Conservation (phyloP, 257 asterid species). For the Nicotiana sylvestris region DNA sequence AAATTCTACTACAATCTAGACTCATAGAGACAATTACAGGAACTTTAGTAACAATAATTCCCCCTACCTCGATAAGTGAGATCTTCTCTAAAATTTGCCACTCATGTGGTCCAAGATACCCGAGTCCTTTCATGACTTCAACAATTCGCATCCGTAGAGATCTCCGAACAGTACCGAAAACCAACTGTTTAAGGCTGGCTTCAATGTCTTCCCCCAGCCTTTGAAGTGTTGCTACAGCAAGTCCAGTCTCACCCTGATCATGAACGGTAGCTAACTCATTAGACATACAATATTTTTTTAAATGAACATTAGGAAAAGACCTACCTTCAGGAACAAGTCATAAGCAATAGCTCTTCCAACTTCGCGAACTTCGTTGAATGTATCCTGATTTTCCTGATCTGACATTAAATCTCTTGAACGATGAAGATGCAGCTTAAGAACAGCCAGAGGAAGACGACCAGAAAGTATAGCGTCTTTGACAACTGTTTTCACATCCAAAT, state of each 20-base stretch:
- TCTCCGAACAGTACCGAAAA: slow-evolving; percentile 89
- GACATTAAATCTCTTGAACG: slow-evolving; percentile 48
- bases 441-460: slow-evolving; percentile 97
- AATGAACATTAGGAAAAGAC: slow-evolving; percentile 23
- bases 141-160: slow-evolving; percentile 72
- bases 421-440: slow-evolving; percentile 87
- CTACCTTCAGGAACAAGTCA: slow-evolving; percentile 87
- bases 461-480: slow-evolving; percentile 89
- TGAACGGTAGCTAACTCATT: slow-evolving; percentile 22
- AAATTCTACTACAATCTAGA: slow-evolving; percentile 25
- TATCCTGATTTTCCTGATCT: slow-evolving; percentile 60
- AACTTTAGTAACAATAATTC: slow-evolving; percentile 18
- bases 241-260: slow-evolving; percentile 81
- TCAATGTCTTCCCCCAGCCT: slow-evolving; percentile 97
- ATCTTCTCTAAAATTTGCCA: slow-evolving; percentile 69
- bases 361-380: slow-evolving; percentile 76
- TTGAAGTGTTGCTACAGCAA: slow-evolving; percentile 84
- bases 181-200: slow-evolving; percentile 63
- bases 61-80: slow-evolving; percentile 81
- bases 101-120: slow-evolving; percentile 73
- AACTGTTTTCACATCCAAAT: slow-evolving; percentile 71
- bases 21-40: slow-evolving; percentile 19
- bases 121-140: slow-evolving; percentile 67
- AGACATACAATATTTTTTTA: slow-evolving; percentile 14
- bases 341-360: slow-evolving; percentile 86